Conservation (phyloP, 139 green algal genomes). For the Gonium pectorale region DNA sequence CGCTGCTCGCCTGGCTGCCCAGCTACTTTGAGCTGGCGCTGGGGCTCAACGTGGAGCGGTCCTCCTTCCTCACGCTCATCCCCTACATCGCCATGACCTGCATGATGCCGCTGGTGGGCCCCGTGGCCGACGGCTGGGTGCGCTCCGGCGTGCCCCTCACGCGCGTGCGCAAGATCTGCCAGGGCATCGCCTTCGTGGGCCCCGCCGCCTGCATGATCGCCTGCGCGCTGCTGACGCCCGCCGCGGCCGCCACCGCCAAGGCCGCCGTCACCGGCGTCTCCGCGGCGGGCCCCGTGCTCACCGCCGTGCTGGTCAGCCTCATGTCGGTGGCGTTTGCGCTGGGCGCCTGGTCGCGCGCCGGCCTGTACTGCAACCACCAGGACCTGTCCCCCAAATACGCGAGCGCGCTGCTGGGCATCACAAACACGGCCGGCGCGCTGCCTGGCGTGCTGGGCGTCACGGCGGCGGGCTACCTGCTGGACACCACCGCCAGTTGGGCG, state of each 20-base stretch:
- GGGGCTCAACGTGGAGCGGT: conserved; percentile 86
- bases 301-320: conserved; percentile 61
- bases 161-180: conserved; percentile 88
- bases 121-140: conserved; percentile 86
- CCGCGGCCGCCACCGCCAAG: conserved; percentile 27
- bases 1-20: conserved; percentile 96
- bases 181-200: conserved; percentile 92
- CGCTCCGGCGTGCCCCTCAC: conserved; percentile 75
- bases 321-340: conserved; percentile 87
- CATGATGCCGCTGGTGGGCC: conserved; percentile 86
- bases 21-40: conserved; percentile 96
- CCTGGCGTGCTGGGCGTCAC: conserved; percentile 94
- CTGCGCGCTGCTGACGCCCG: conserved; percentile 65
- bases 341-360: conserved; percentile 83
- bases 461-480: conserved; percentile 78
- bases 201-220: conserved; percentile 87
- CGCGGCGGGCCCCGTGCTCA: conserved; percentile 34
- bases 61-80: conserved; percentile 81
- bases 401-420: conserved; percentile 92
- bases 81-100: conserved; percentile 91
- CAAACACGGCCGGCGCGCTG: conserved; percentile 92
- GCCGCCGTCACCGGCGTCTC: neutral
- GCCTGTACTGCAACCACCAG: conserved; percentile 98
- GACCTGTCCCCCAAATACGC: conserved; percentile 93
- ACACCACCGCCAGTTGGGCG: conserved; percentile 82